Evolutionary conservation across 2,329 filamentous ascomycete genomes (phyloP).

Genomic region (Aspergillus sclerotialis): DNA sequence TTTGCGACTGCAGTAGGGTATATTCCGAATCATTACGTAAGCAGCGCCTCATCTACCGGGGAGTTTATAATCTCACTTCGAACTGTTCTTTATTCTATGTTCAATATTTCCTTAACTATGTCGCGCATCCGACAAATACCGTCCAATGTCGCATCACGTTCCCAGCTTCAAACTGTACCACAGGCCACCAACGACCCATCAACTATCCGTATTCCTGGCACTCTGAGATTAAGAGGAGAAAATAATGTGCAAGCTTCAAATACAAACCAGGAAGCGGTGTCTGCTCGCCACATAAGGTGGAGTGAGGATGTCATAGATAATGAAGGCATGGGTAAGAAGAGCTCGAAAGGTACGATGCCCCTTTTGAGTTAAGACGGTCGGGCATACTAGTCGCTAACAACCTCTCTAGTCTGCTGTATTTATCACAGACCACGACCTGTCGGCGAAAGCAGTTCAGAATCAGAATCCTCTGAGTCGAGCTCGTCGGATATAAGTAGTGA

Average conservation of each 20-base stretch:
- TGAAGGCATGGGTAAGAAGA: constrained; percentile 88
- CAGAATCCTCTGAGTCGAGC: constrained; percentile 45
- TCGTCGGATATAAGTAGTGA: constrained; percentile 46
- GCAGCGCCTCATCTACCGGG: too few relatives aligned
- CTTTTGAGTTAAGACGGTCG: too few relatives aligned
- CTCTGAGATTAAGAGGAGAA: constrained; percentile 25
- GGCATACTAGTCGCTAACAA: too few relatives aligned
- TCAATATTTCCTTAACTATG: too few relatives aligned
- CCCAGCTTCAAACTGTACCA: constrained; percentile 20
- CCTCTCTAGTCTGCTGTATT: constrained; percentile 99
- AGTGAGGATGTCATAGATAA: constrained; percentile 91
- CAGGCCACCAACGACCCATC: constrained; percentile 14
- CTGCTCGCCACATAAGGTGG: constrained; percentile 71
- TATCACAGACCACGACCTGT: constrained; percentile 80
- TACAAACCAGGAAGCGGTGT: constrained; percentile 16
- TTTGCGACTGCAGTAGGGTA: too few relatives aligned
- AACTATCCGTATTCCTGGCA: constrained; percentile 19
- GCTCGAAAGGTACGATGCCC: constrained; percentile 68
- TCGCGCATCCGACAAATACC: constrained; percentile 33
- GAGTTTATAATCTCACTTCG: too few relatives aligned
- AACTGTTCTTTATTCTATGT: too few relatives aligned
- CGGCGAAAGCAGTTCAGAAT: constrained; percentile 68
- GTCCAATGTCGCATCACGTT: constrained; percentile 16
- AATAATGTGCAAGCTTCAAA: constrained; percentile 5
- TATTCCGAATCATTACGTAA: too few relatives aligned